Evolutionary conservation across 2,329 filamentous ascomycete genomes (phyloP), one percentile per base, ranked within the genome.

Genomic region (Colletotrichum sp.): DNA sequence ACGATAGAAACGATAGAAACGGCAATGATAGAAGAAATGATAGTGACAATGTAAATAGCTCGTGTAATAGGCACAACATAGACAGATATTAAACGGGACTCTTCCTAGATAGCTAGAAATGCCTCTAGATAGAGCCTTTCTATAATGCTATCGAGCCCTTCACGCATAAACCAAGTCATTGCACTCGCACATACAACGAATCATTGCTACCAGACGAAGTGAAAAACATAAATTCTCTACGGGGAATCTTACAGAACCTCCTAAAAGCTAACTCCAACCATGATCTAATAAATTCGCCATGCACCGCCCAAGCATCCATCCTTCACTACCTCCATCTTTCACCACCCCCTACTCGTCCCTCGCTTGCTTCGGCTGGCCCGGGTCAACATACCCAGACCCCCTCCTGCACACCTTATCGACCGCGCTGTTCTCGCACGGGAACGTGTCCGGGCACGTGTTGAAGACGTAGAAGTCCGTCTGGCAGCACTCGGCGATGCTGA

Each of bases 51-150:
- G 4, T 2, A 4, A 38, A 0, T 16, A 18, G 8, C 4, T 18
- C 8, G 5, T 2, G 2, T 10, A 43, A n/a, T 4, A 43, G 16
- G 6, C 1, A 43, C 0, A 10, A 10, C 2, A 43, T 2, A 0
- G 8, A 5, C 10, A n/a, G 3, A 43, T 0, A 18, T 43, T 6
- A 10, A 43, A n/a, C 9, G 6, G 18, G 0, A 43, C 18, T 10
- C 5, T 43, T 10, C 9, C 18, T 6, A 1, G 16, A 43, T 5
- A 43, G 1, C 36, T n/a, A n/a, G 18, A 10, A 10, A 3, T 1
- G 6, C 6, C 1, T 43, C 18, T 10, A 43, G 1, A 43, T n/a
- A 10, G 1, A 2, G 38, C 0, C 9, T 43, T n/a, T 43, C 38
- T n/a, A 1, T 5, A 18, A 38, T 38, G 36, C 36, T 18, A 1